These are phyloP conservation scores for Chenopodium suecicum DNA, from an alignment of 148 eudicot species.

Conservation along the genomic window DNA sequence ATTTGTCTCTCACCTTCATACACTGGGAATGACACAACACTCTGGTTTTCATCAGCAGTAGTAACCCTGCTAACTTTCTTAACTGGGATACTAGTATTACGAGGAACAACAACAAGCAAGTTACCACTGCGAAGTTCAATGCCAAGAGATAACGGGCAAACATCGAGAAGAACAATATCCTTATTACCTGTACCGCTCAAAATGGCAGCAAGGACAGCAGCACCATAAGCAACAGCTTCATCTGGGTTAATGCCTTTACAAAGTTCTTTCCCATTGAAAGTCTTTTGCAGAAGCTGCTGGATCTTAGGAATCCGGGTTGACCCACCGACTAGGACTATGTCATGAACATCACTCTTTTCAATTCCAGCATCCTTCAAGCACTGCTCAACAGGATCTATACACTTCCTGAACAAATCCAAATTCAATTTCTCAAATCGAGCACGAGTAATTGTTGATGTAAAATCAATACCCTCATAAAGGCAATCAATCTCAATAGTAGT, in stretches of 20 bases:
- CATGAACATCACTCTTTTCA: conserved; percentile 24
- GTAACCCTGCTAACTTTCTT: background rate
- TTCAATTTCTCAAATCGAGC: conserved; percentile 28
- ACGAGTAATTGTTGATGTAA: conserved; percentile 18
- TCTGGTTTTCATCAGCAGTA: conserved; percentile 15
- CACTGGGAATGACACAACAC: background rate
- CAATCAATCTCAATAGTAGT: conserved; percentile 24
- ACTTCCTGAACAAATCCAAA: conserved; percentile 20
- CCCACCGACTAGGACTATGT: conserved; percentile 35
- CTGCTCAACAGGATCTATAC: conserved; percentile 14
- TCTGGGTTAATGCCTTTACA: conserved; percentile 23
- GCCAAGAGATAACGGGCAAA: conserved; percentile 25
- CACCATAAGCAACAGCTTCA: conserved; percentile 36
- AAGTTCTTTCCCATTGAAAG: conserved; percentile 25
- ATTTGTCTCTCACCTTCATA: conserved; percentile 28
- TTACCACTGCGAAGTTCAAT: background rate
- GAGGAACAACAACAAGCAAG: conserved; percentile 17
- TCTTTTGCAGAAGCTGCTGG: conserved; percentile 19
- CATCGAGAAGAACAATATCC: conserved; percentile 25
- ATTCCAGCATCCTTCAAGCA: conserved; percentile 23
- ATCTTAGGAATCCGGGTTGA: conserved; percentile 37
- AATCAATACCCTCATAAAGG: conserved; percentile 31
- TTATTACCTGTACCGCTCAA: conserved; percentile 18
- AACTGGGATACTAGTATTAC: conserved; percentile 22
- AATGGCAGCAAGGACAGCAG: conserved; percentile 29